Evolutionary conservation across 2,329 filamentous ascomycete species (phyloP).

Genomic region (Stenocarpella maydis): DNA sequence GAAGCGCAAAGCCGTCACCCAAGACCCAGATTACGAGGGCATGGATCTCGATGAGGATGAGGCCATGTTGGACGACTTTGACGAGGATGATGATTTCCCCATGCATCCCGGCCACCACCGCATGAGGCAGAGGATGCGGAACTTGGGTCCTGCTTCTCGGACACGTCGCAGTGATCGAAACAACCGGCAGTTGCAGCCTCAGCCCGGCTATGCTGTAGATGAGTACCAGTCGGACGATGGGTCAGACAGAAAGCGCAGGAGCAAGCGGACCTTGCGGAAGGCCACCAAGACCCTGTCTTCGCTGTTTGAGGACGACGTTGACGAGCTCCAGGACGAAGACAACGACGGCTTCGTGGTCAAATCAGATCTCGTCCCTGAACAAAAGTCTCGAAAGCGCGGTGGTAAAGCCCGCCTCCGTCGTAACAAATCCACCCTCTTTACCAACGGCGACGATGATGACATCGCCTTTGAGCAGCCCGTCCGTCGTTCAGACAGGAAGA

Average conservation of each 20-base stretch:
- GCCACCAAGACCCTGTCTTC: not conserved
- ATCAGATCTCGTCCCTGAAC: slow-evolving; percentile 42
- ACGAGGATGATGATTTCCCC: slow-evolving; percentile 32
- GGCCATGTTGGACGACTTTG: slow-evolving; percentile 21
- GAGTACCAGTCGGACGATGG: slow-evolving; percentile 16
- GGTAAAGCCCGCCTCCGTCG: slow-evolving; percentile 36
- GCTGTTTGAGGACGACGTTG: slow-evolving; percentile 23
- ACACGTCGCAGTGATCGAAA: slow-evolving; percentile 20
- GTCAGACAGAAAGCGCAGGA: slow-evolving; percentile 5
- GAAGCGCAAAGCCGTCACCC: slow-evolving; percentile 36
- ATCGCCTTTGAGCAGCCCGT: slow-evolving; percentile 61
- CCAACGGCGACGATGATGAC: slow-evolving; percentile 20
- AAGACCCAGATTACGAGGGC: slow-evolving; percentile 44
- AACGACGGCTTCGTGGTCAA: slow-evolving; percentile 37
- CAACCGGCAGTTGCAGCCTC: not conserved
- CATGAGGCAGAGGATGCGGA: not conserved
- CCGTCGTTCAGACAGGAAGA: slow-evolving; percentile 59
- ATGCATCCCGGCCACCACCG: slow-evolving; percentile 30
- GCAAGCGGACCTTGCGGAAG: slow-evolving; percentile 22
- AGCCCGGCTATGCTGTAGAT: slow-evolving; percentile 12
- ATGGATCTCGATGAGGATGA: slow-evolving; percentile 37
- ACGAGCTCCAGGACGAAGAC: slow-evolving; percentile 32
- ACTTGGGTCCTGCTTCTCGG: slow-evolving; percentile 5
- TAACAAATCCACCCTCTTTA: slow-evolving; percentile 47
- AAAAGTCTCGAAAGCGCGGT: slow-evolving; percentile 31